Percentiles rank a stretch among this genome's conserved stretches.
Evolutionary conservation across 768 basidiomycete species (phyloP).

Genomic region (Pleurotus cornucopiae): DNA sequence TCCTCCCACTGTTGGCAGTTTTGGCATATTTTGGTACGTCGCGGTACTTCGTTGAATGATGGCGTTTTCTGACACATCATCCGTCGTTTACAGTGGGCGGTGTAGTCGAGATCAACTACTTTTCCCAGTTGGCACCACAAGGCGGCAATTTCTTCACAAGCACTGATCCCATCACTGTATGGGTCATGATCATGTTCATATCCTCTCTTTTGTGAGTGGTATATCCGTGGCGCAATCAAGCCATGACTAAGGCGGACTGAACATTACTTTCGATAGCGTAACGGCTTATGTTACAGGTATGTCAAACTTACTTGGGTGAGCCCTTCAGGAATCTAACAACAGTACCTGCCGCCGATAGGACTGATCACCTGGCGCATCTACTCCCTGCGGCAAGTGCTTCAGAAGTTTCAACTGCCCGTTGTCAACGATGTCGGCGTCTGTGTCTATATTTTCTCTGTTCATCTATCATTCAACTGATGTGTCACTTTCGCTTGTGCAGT

Average conservation of each 20-base stretch:
- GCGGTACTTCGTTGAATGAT: not conserved
- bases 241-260: too few relatives aligned
- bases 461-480: too few relatives aligned
- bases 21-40: not conserved
- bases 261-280: not conserved
- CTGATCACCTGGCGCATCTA: conserved; percentile 1
- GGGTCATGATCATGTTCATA: conserved; percentile 1
- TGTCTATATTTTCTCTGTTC: too few relatives aligned
- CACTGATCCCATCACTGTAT: not conserved
- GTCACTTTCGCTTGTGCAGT: not conserved
- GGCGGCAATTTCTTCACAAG: not conserved
- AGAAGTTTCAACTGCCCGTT: not conserved
- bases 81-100: not conserved
- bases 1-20: not conserved
- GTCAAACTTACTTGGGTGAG: not conserved
- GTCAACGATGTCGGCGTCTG: not conserved
- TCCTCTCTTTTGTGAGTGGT: not conserved
- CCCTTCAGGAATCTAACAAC: not conserved
- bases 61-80: not conserved
- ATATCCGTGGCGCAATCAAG: too few relatives aligned
- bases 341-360: not conserved
- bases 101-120: not conserved
- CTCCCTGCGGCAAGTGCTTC: not conserved
- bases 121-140: not conserved
- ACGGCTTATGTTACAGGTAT: not conserved